These are phyloP conservation scores for Leccinum variicolor DNA, from an alignment of 768 basidiomycete species.

Conservation along the genomic window DNA sequence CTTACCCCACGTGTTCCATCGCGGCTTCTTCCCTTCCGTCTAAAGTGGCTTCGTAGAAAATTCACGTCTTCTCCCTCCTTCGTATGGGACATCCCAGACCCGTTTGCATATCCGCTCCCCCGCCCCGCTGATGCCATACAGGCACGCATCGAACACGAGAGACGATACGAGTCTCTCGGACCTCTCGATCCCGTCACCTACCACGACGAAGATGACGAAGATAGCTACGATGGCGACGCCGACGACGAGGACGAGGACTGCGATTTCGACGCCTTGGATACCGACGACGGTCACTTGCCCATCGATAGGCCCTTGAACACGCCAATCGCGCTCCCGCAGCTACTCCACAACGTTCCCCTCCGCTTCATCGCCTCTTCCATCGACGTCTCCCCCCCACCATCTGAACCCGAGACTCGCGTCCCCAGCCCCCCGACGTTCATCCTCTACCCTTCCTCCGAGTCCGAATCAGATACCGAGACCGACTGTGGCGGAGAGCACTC, in stretches of 20 bases:
- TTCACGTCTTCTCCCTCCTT: neutral
- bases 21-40: neutral
- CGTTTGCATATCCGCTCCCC: constrained; percentile 4
- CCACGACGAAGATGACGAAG: neutral
- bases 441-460: neutral
- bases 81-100: constrained; percentile 18
- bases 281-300: neutral
- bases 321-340: constrained; percentile 2
- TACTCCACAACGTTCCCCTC: constrained; percentile 1
- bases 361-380: neutral
- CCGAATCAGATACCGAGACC: neutral
- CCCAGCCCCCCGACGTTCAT: neutral
- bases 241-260: neutral
- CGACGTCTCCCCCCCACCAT: neutral
- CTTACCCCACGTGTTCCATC: too few species aligned
- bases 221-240: neutral
- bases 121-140: neutral
- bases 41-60: neutral
- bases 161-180: neutral
- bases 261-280: neutral
- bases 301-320: neutral
- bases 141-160: neutral
- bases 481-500: neutral
- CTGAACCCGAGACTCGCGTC: neutral
- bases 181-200: neutral